Conservation (phyloP, 352 stramenopile species). For the Peronosclerospora sorghi region DNA sequence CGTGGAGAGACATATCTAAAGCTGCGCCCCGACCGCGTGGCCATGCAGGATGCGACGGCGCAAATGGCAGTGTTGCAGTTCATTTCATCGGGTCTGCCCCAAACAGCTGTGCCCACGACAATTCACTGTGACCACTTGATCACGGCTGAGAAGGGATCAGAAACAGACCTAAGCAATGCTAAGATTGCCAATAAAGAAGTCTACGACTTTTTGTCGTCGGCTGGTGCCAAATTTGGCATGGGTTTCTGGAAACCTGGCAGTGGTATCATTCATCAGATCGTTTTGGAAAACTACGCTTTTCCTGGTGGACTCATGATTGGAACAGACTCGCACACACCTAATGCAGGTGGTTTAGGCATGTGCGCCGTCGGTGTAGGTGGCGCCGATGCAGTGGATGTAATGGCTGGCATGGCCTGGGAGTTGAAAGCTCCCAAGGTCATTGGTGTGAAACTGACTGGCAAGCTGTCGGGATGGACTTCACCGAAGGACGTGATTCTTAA, state of each 20-base stretch:
- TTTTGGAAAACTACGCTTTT: constrained; percentile 93
- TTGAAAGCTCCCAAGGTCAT: constrained; percentile 93
- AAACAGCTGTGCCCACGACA: constrained; percentile 87
- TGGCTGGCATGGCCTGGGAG: constrained; percentile 91
- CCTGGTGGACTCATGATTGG: constrained; percentile 91
- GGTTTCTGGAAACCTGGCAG: constrained; percentile 91
- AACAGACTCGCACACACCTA: constrained; percentile 91
- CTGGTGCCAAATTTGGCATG: constrained; percentile 89
- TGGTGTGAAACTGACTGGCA: constrained; percentile 89
- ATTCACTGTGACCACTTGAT: constrained; percentile 95
- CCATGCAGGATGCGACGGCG: constrained; percentile 91
- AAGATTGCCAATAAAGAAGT: constrained; percentile 88
- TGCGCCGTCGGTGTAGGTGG: constrained; percentile 88
- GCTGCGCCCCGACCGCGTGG: constrained; percentile 86
- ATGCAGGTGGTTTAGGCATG: constrained; percentile 89
- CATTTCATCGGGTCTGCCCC: constrained; percentile 89
- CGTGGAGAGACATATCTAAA: constrained; percentile 89
- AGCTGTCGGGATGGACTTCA: constrained; percentile 88
- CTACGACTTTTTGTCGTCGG: constrained; percentile 88
- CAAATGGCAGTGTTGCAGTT: constrained; percentile 94
- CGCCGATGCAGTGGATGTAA: constrained; percentile 89
- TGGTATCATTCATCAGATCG: constrained; percentile 92
- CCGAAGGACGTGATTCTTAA: constrained; percentile 93
- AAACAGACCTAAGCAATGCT: constrained; percentile 77
- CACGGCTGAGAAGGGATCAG: constrained; percentile 87